Evolutionary conservation across 139 green algal species (phyloP), one percentile per base, ranked within the genome.

Genomic region (Coccomyxa sp.): DNA sequence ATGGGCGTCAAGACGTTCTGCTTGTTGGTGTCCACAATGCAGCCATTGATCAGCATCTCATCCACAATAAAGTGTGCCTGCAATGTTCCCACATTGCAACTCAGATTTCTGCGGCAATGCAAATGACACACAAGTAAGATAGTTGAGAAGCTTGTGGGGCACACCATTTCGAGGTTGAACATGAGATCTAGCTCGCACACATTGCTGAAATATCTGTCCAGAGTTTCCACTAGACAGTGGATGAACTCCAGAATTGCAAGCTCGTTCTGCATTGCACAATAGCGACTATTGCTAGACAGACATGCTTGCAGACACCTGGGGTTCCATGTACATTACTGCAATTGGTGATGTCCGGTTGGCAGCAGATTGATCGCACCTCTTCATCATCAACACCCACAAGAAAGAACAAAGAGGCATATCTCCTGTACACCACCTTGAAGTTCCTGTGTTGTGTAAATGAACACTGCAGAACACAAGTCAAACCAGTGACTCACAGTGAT

Each of bases 381-480:
- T 98, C 94, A 23, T 91, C 90, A 84, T 99, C 97, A 23, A 99
- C 91, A 13, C 97, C 97, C 9, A 98, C 91, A 79, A 99, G 91
- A 89, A 99, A 98, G 86, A 99, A 99, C 21, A 99, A 88, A 0
- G 94, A 98, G 1, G 97, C 97, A 86, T 99, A 99, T 28, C 97
- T 81, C 18, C 97, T 87, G 91, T 99, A 99, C 0, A 98, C 92
- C 13, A 99, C 92, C 77, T 97, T 97, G 89, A 95, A 97, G 81
- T 93, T 91, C 1, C 94, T 86, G 80, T 98, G 95, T 87, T 98
- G 93, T n/a, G 98, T 92, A 81, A 99, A 97, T 14, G 96, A 98
- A 85, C 97, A 99, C 95, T 97, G 90, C 79, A 88, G 51, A 68
- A 45, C n/a, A 71, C 4, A 71, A 25, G 38, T 51, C 7, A n/a